Evolutionary conservation across 2,329 filamentous ascomycete species (phyloP).

Genomic region (Keithomyces neogunnii): DNA sequence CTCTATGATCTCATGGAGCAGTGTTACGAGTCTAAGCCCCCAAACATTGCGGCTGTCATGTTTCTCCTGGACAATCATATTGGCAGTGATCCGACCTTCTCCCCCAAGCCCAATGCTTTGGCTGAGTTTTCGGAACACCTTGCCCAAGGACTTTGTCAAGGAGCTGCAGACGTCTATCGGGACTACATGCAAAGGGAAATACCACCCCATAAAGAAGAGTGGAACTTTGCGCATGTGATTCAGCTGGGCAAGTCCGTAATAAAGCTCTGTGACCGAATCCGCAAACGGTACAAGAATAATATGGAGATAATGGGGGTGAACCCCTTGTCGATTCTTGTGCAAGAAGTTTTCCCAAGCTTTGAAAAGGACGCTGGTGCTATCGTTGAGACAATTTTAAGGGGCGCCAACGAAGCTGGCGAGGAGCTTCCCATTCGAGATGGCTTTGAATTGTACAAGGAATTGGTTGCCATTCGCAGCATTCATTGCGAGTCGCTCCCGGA

Average conservation of each 20-base stretch:
- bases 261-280: slow-evolving; percentile 77
- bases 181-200: slow-evolving; percentile 72
- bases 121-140: slow-evolving; percentile 66
- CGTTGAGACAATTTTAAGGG: slow-evolving; percentile 69
- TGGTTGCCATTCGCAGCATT: slow-evolving; percentile 76
- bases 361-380: slow-evolving; percentile 83
- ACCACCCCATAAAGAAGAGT: slow-evolving; percentile 69
- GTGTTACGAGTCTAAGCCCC: slow-evolving; percentile 83
- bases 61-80: slow-evolving; percentile 76
- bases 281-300: slow-evolving; percentile 84
- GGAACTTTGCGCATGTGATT: slow-evolving; percentile 88
- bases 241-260: slow-evolving; percentile 80
- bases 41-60: slow-evolving; percentile 71
- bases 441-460: slow-evolving; percentile 84
- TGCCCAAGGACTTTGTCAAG: slow-evolving; percentile 61
- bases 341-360: slow-evolving; percentile 81
- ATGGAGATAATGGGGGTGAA: slow-evolving; percentile 75
- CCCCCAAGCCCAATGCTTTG: slow-evolving; percentile 58
- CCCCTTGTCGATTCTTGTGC: slow-evolving; percentile 61
- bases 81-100: slow-evolving; percentile 68
- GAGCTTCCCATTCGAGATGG: slow-evolving; percentile 87
- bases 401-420: slow-evolving; percentile 57
- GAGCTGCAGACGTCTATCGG: slow-evolving; percentile 72
- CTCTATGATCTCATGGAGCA: slow-evolving; percentile 81
- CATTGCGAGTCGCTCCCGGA: slow-evolving; percentile 67